A percentile compares a stretch with the other conserved stretches of the same genome.
phyloP scores from a whole-genome alignment of 1,284 basidiomycete genomes.

The Pterulicium gracile region DNA sequence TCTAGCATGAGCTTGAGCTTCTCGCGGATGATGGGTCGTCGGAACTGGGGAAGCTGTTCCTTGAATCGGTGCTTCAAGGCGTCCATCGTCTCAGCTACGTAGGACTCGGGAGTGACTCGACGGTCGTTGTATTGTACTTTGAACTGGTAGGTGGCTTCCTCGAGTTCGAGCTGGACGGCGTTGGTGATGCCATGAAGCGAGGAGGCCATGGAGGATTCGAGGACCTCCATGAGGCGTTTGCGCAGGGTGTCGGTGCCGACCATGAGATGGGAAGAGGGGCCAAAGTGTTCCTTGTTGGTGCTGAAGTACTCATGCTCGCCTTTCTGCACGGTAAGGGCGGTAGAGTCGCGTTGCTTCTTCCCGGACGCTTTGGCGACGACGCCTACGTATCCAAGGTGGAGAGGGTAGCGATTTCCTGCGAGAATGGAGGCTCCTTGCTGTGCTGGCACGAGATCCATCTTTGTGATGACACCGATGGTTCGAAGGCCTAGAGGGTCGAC shows the following conservation, averaged over 20 bases:
- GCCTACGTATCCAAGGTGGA: conserved; percentile 94
- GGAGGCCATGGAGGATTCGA: conserved; percentile 95
- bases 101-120: conserved; percentile 89
- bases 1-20: conserved; percentile 90
- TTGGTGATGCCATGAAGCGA: conserved; percentile 94
- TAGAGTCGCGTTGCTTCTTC: conserved; percentile 30
- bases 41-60: conserved; percentile 77
- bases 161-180: conserved; percentile 92
- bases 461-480: conserved; percentile 97
- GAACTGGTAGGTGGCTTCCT: conserved; percentile 97
- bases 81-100: conserved; percentile 96
- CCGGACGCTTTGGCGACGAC: conserved; percentile 82
- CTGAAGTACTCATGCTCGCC: conserved; percentile 81
- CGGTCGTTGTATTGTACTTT: conserved; percentile 99
- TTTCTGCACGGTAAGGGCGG: conserved; percentile 44
- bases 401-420: conserved; percentile 88
- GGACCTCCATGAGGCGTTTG: conserved; percentile 86
- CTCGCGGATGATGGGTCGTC: conserved; percentile 79
- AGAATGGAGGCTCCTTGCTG: conserved; percentile 79
- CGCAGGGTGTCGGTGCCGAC: conserved; percentile 87
- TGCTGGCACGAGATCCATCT: conserved; percentile 94
- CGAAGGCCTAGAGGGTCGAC: conserved; percentile 92
- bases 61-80: conserved; percentile 87
- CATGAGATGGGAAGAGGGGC: conserved; percentile 62
- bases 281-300: conserved; percentile 63